These are phyloP conservation scores for Epicoccum nigrum DNA, from an alignment of 2,329 filamentous ascomycete genomes.

Conservation along the genomic window DNA sequence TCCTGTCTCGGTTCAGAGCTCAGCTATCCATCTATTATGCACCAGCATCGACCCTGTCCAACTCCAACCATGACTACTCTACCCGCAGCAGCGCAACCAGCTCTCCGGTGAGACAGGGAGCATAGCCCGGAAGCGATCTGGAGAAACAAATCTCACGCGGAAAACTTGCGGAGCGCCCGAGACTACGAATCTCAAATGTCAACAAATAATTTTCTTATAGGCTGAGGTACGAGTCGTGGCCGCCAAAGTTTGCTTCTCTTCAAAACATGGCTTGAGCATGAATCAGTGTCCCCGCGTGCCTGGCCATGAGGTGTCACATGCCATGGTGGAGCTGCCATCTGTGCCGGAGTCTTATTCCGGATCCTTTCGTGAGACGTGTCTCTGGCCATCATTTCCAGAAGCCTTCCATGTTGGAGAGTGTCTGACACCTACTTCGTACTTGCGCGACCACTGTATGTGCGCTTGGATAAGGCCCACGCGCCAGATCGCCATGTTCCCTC, in stretches of 20 bases:
- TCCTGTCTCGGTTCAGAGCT: neutral
- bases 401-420: constrained; percentile 1
- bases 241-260: constrained; percentile 13
- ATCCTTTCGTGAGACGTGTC: constrained; percentile 2
- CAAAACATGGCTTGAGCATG: constrained; percentile 11
- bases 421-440: constrained; percentile 7
- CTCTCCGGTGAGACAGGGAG: constrained; percentile 14
- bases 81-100: constrained; percentile 11
- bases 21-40: neutral
- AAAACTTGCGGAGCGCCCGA: constrained; percentile 15
- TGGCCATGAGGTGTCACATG: constrained; percentile 3
- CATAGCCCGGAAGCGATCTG: constrained; percentile 12
- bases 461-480: neutral
- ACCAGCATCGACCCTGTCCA: constrained; percentile 11
- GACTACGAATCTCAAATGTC: neutral
- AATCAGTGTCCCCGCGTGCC: constrained; percentile 1
- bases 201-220: constrained; percentile 1
- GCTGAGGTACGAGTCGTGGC: constrained; percentile 12
- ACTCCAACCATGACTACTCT: neutral
- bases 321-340: constrained; percentile 1
- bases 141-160: constrained; percentile 1
- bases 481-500: neutral
- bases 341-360: neutral
- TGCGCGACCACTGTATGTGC: constrained; percentile 8
- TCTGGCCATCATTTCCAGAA: constrained; percentile 6